Evolutionary conservation across 2,329 filamentous ascomycete genomes (phyloP).

Genomic region (Cordyceps cicadae): DNA sequence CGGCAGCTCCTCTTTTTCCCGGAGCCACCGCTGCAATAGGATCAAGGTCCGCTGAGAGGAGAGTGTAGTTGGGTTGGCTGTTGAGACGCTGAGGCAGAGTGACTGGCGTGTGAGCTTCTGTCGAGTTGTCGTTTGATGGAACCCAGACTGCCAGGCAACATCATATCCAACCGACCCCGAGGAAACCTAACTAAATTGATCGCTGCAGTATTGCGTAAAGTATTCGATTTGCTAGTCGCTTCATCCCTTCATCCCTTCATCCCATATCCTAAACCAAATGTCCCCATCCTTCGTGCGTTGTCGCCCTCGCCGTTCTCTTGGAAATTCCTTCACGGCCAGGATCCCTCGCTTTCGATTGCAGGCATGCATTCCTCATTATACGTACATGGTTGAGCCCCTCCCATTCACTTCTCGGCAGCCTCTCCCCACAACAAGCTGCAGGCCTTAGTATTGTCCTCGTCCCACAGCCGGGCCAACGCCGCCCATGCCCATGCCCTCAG

Average conservation of each 20-base stretch:
- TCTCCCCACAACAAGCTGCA: not conserved
- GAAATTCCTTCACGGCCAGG: not conserved
- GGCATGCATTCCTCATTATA: not conserved
- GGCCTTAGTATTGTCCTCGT: slow-evolving; percentile 10
- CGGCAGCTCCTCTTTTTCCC: not conserved
- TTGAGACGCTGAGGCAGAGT: too few relatives aligned
- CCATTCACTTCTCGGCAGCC: not conserved
- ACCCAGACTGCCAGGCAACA: too few relatives aligned
- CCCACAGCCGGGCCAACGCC: slow-evolving; percentile 41
- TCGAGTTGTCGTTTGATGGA: too few relatives aligned
- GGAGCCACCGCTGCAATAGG: not conserved
- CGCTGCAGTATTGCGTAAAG: not conserved
- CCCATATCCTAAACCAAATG: not conserved
- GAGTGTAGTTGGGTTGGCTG: too few relatives aligned
- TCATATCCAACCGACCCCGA: not conserved
- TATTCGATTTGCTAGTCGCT: not conserved
- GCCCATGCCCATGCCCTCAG: slow-evolving; percentile 61
- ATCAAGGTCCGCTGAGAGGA: not conserved
- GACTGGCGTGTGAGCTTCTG: too few relatives aligned
- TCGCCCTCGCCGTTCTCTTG: not conserved
- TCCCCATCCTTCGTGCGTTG: not conserved
- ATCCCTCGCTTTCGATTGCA: not conserved
- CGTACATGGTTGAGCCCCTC: not conserved
- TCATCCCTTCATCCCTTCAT: not conserved
- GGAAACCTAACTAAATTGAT: not conserved